Base-by-base conservation (phyloP, 2,329 filamentous ascomycete species). In the Fusarium goolgardi region DNA sequence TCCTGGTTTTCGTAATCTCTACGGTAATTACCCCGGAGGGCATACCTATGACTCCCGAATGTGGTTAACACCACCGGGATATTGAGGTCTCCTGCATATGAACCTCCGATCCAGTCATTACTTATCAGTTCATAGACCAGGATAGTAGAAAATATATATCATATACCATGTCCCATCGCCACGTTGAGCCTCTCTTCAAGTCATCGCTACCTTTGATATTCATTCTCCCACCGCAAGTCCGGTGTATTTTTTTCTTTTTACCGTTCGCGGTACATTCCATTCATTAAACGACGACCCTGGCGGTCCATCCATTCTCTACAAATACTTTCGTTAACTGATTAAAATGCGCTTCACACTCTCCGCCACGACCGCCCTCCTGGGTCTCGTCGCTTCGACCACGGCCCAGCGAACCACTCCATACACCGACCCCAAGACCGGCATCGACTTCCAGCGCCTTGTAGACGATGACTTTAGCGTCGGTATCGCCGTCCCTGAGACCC, bases 401-500 rank as follows among this genome's bases (percentile, higher is more conserved):
- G 72, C 72, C 32, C 69, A 73, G 27, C 46, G 67, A 37, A 59
- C 72, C 1, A 58, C 70, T 0, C 63, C 75, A 25, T 83, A 81
- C 66, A 79, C 75, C 9, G 82, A 84, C 37, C 70, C 78, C 46
- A 76, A 78, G 53, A 84, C 83, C 4, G 81, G 81, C 25, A 85
- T 85, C 59, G 76, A 78, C 10, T 85, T 82, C 64, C 75, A 80
- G 51, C 74, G 75, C 9, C 80, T 77, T 53, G 63, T 61, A 6
- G 71, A 78, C 31, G 69, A 77, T 27, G 81, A 80, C 25, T 86
- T 78, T 71, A 78, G 73, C 27, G 82, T 86, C 55, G 84, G 84
- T 70, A 78, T 88, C 39, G 84, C 82, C 2, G 73, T 86, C 3
- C 85, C 85, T 2, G 78, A 84, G 62, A 81, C 76, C 13, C 75